Percentiles rank a stretch among this genome's conserved stretches.
Conservation (phyloP, 495 filamentous ascomycete genomes). For the Hyaloscypha finlandica region DNA sequence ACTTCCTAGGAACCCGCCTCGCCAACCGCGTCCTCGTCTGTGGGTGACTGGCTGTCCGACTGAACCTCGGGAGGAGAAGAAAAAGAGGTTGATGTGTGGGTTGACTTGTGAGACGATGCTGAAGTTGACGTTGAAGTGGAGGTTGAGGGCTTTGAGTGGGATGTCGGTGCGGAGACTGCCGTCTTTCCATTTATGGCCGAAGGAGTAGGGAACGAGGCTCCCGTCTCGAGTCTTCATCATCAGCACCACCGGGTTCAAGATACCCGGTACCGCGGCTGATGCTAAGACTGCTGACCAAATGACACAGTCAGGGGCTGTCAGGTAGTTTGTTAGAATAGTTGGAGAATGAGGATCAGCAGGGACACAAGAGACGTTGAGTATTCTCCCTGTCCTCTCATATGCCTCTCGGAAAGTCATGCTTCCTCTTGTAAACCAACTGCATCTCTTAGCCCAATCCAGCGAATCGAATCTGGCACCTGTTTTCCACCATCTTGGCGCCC, state of each 20-base stretch:
- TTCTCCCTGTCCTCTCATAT: conserved; percentile 89
- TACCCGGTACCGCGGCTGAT: conserved; percentile 93
- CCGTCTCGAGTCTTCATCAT: conserved; percentile 90
- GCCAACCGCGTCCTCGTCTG: conserved; percentile 90
- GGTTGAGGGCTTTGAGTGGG: conserved; percentile 86
- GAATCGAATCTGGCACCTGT: conserved; percentile 95
- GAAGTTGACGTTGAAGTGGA: conserved; percentile 98
- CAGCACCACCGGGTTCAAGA: conserved; percentile 91
- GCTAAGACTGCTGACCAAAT: conserved; percentile 97
- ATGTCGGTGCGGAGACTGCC: conserved; percentile 93
- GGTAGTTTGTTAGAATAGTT: conserved; percentile 88
- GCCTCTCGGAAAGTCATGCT: conserved; percentile 93
- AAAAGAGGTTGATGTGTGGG: conserved; percentile 96
- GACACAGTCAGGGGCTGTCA: conserved; percentile 93
- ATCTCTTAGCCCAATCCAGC: conserved; percentile 83
- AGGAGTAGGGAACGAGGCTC: conserved; percentile 78
- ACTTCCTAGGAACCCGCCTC: conserved; percentile 90
- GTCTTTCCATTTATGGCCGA: conserved; percentile 99
- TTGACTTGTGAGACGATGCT: conserved; percentile 96
- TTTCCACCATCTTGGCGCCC: conserved; percentile 82
- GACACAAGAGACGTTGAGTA: conserved; percentile 95
- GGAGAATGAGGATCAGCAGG: conserved; percentile 94
- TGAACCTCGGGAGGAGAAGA: conserved; percentile 90
- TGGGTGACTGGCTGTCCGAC: conserved; percentile 95
- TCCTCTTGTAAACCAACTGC: conserved; percentile 86